A percentile compares a stretch with the other conserved stretches of the same genome.
Conservation (phyloP, 2,329 filamentous ascomycete species). For the Phyllosticta capitalensis region DNA sequence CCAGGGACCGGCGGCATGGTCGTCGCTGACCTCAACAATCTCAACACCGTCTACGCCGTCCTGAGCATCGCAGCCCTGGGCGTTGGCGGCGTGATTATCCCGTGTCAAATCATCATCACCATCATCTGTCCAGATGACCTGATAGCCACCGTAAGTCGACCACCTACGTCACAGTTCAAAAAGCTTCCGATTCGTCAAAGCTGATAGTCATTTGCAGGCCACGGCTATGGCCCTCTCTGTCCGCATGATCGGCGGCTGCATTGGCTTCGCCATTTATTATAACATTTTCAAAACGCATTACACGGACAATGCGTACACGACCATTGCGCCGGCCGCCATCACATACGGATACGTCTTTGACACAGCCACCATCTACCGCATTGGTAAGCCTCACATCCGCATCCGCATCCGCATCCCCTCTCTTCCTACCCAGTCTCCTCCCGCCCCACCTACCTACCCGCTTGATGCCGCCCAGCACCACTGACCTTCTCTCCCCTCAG, state of each 20-base stretch:
- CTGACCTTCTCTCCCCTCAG: too few species aligned
- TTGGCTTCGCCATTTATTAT: conserved; percentile 48
- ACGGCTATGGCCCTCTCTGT: conserved; percentile 60
- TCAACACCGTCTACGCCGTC: conserved; percentile 45
- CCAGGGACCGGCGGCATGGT: conserved; percentile 46
- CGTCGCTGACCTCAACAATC: conserved; percentile 42
- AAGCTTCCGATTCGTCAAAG: background rate
- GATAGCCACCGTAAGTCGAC: conserved; percentile 46
- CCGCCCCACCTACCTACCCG: conserved; percentile 31
- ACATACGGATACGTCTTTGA: conserved; percentile 16
- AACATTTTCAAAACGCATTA: conserved; percentile 25
- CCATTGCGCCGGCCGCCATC: conserved; percentile 17
- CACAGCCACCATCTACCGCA: conserved; percentile 41
- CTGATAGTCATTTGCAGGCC: conserved; percentile 20
- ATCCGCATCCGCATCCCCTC: too few species aligned
- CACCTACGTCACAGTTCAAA: background rate
- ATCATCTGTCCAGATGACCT: conserved; percentile 62
- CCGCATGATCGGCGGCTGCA: conserved; percentile 56
- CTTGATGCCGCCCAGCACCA: too few species aligned
- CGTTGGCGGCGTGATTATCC: conserved; percentile 59
- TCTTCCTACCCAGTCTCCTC: conserved; percentile 39
- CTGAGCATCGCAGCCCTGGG: conserved; percentile 54
- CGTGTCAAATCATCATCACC: conserved; percentile 56
- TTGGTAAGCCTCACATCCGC: conserved; percentile 19
- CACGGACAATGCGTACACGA: conserved; percentile 16